Conservation (phyloP, 129 eudicot genomes). For the Sambucus nigra region DNA sequence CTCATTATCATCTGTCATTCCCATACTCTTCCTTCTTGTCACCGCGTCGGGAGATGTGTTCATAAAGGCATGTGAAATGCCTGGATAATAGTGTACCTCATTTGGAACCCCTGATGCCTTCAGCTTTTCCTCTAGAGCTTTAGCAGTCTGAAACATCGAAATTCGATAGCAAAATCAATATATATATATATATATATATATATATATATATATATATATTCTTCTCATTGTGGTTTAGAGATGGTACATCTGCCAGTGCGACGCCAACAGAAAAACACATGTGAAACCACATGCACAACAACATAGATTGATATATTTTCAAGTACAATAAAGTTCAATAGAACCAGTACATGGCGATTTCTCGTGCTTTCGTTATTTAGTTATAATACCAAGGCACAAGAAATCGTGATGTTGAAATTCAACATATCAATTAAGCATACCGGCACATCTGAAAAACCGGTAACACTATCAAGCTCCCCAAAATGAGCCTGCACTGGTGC, state of each 20-base stretch:
- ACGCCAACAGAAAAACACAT: no score
- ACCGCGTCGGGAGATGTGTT: conserved; percentile 68
- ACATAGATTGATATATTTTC: no score
- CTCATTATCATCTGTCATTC: conserved; percentile 52
- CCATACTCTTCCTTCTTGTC: conserved; percentile 68
- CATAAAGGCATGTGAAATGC: conserved; percentile 77
- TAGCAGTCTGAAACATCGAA: conserved; percentile 49
- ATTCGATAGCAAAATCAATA: conserved; percentile 1
- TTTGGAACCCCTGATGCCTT: conserved; percentile 61
- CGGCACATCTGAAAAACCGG: conserved; percentile 80
- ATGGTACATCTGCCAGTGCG: no score
- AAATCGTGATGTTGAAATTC: no score
- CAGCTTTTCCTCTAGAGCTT: conserved; percentile 76
- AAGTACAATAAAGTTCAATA: no score
- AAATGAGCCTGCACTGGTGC: conserved; percentile 95
- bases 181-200: no score
- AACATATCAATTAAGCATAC: conserved; percentile 19
- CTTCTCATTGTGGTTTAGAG: not conserved
- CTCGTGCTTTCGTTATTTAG: not conserved
- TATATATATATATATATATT: not conserved
- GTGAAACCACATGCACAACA: no score
- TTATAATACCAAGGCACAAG: no score
- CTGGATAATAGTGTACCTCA: conserved; percentile 74
- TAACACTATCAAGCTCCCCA: conserved; percentile 65
- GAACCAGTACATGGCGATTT: no score